Evolutionary conservation across 768 basidiomycete species (phyloP).

Genomic region (Serpula lacrymans): DNA sequence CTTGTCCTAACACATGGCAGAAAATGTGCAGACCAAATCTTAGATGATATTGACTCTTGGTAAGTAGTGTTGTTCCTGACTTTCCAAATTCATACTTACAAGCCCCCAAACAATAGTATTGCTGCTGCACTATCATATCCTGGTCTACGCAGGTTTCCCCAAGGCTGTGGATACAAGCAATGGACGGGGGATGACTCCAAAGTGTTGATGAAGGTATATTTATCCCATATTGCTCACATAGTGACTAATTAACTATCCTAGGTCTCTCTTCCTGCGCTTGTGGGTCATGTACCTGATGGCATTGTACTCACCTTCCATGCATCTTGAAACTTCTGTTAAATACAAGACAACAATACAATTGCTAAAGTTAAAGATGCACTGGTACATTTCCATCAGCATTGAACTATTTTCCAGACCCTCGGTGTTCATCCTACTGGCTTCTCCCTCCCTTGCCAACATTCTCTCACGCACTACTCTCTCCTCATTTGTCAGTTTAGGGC

Average conservation of each 20-base stretch:
- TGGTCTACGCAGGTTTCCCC: constrained; percentile 19
- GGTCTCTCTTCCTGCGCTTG: constrained; percentile 23
- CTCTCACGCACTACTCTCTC: constrained; percentile 16
- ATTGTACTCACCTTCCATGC: constrained; percentile 17
- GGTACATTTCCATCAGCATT: no score
- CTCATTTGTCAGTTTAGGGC: constrained; percentile 23
- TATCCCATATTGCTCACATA: neutral
- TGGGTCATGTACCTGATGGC: constrained; percentile 16
- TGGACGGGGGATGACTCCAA: constrained; percentile 39
- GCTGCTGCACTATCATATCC: constrained; percentile 11
- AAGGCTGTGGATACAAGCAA: constrained; percentile 27
- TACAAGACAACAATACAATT: constrained; percentile 15
- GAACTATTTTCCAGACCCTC: neutral
- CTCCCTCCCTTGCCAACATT: constrained; percentile 12
- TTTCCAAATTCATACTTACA: neutral
- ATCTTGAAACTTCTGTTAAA: constrained; percentile 25
- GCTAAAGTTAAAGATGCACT: constrained; percentile 10
- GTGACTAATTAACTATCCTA: no score
- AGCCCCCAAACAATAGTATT: constrained; percentile 8
- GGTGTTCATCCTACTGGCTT: constrained; percentile 12
- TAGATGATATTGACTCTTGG: constrained; percentile 34
- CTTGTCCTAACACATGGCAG: constrained; percentile 15
- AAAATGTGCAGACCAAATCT: constrained; percentile 18
- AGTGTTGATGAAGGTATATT: constrained; percentile 34
- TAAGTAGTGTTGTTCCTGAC: constrained; percentile 19